Percentiles rank a stretch among this genome's conserved stretches.
phyloP scores from a whole-genome alignment of 2,329 filamentous ascomycete species.

The Stagonosporopsis chrysanthemi region DNA sequence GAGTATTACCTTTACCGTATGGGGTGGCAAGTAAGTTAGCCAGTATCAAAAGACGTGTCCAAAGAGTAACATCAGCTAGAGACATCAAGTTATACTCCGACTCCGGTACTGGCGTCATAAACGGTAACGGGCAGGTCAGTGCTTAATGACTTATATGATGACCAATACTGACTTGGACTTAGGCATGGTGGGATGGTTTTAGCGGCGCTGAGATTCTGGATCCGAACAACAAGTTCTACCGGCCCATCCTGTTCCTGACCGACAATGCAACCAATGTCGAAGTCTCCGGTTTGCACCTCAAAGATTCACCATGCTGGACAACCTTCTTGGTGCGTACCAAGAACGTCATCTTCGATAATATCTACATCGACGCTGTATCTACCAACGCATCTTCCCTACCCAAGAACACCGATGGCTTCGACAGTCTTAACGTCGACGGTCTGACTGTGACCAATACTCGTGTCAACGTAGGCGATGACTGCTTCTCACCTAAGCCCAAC shows the following conservation, averaged over 20 bases:
- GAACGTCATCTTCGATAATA: constrained; percentile 62
- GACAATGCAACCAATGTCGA: constrained; percentile 67
- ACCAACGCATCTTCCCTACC: constrained; percentile 57
- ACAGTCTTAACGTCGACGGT: constrained; percentile 65
- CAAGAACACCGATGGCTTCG: constrained; percentile 70
- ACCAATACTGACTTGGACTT: too few relatives aligned
- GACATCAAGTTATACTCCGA: constrained; percentile 63
- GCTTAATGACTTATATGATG: too few relatives aligned
- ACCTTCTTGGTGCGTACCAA: constrained; percentile 68
- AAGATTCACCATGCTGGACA: constrained; percentile 70
- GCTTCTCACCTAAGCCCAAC: constrained; percentile 44
- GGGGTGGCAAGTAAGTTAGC: constrained; percentile 60
- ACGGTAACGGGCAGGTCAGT: constrained; percentile 60
- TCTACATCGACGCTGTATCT: constrained; percentile 64
- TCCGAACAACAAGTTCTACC: constrained; percentile 63
- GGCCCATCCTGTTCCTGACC: constrained; percentile 67
- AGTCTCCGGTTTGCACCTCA: constrained; percentile 65
- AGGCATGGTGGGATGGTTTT: constrained; percentile 57
- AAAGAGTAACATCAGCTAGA: constrained; percentile 22
- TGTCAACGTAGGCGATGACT: constrained; percentile 48
- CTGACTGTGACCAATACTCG: constrained; percentile 52
- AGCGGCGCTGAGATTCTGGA: constrained; percentile 58
- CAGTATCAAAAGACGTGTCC: neutral
- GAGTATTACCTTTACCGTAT: constrained; percentile 69
- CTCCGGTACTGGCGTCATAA: constrained; percentile 55